phyloP scores from a whole-genome alignment of 768 basidiomycete species.

The Russula olivacea region DNA sequence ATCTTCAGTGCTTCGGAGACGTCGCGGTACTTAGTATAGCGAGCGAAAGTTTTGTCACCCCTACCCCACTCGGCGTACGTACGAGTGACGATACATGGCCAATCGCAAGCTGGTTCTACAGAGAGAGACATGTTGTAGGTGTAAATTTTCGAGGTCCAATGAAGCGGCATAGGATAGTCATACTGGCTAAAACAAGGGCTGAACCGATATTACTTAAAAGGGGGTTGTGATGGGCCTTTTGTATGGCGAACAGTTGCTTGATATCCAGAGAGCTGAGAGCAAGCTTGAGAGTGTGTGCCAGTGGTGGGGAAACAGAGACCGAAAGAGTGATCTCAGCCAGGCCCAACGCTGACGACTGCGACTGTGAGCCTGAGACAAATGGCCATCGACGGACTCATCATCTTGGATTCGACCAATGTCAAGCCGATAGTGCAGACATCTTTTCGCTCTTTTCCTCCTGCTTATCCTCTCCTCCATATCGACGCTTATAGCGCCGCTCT shows the following conservation, averaged over 20 bases:
- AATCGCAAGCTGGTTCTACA: neutral
- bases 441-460: constrained; percentile 69
- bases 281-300: neutral
- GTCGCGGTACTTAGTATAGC: neutral
- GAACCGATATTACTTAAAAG: too few species aligned
- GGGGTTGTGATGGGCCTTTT: neutral
- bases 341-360: neutral
- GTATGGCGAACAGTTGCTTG: neutral
- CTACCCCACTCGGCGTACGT: neutral
- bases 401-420: constrained; percentile 28
- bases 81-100: neutral
- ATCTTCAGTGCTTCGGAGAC: neutral
- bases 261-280: neutral
- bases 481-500: constrained; percentile 76
- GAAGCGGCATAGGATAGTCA: too few species aligned
- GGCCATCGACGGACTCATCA: constrained; percentile 27
- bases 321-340: neutral
- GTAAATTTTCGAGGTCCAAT: too few species aligned
- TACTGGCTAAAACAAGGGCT: too few species aligned
- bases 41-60: neutral
- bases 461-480: constrained; percentile 80
- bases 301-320: too few species aligned
- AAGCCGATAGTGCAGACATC: constrained; percentile 82
- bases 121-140: neutral
- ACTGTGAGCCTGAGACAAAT: constrained; percentile 1